Evolutionary conservation across 495 filamentous ascomycete species (phyloP), one percentile per base, ranked within the genome.

Genomic region (Trichoderma virens): DNA sequence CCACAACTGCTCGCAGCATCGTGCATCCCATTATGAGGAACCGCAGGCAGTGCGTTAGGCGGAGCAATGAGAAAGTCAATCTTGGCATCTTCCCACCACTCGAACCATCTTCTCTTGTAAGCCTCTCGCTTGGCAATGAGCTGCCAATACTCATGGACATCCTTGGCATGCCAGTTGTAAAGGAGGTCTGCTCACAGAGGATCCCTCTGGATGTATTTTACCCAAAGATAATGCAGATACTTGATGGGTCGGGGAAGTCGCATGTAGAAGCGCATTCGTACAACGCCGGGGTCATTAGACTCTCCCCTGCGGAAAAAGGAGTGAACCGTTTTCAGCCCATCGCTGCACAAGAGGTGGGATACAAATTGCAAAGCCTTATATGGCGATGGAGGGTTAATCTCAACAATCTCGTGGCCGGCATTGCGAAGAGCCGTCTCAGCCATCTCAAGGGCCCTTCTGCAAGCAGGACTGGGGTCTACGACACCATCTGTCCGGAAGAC

Each of bases 1-100:
- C 92, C 93, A 69, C 94, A 98, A 45, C 86, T 90, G 63, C 87
- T 88, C 45, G 97, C 90, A 0, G 90, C 91, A 65, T 91, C 84
- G 66, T 85, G 85, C 91, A n/a, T n/a, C n/a, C n/a, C n/a, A n/a
- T n/a, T n/a, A n/a, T n/a, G n/a, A n/a, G n/a, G n/a, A n/a, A n/a
- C n/a, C n/a, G n/a, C n/a, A n/a, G 94, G 93, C 18, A 91, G 92
- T 0, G 93, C 91, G 74, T 97, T 96, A 3, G 86, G 90, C n/a
- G 90, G 89, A 34, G 89, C 87, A 18, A 97, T 71, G 35, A 98
- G 81, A 63, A 93, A 87, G 70, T 97, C 94, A 65, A 90, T 79
- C 62, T 85, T 78, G 43, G 79, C 78, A 61, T 83, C 79, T 38
- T 86, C 81, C 90, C 91, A 93, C 88, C 91, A 97, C 18, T 87